Evolutionary conservation across 768 basidiomycete species (phyloP).

Genomic region (Russula compacta): DNA sequence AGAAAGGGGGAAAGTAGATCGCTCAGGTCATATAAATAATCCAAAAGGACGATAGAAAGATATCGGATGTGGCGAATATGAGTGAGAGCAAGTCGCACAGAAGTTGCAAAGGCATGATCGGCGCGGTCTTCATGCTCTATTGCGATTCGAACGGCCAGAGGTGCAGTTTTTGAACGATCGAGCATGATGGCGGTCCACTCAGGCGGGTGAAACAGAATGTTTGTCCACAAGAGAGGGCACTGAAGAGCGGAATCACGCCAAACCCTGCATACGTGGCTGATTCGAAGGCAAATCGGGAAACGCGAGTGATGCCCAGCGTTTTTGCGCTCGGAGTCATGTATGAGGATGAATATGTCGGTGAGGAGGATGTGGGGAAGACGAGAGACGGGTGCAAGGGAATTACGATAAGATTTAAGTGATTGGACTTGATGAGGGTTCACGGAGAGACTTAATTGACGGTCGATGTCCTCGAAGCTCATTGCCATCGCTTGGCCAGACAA

Average conservation of each 20-base stretch:
- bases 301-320: not conserved
- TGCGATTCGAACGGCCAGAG: slow-evolving; percentile 1
- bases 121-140: not conserved
- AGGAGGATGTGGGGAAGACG: slow-evolving; percentile 13
- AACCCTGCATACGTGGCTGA: slow-evolving; percentile 17
- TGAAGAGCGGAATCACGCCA: slow-evolving; percentile 16
- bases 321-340: not conserved
- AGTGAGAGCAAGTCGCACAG: slow-evolving; percentile 10
- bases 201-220: slow-evolving; percentile 11
- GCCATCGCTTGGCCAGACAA: not conserved
- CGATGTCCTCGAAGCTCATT: not conserved
- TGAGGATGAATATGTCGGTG: slow-evolving; percentile 15
- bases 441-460: not conserved
- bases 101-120: not conserved
- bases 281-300: not conserved
- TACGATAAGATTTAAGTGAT: not conserved
- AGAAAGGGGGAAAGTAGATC: not conserved
- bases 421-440: not conserved
- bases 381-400: slow-evolving; percentile 11
- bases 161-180: slow-evolving; percentile 9
- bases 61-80: slow-evolving; percentile 13
- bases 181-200: slow-evolving; percentile 16
- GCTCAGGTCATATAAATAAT: not conserved
- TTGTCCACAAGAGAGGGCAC: slow-evolving; percentile 16
- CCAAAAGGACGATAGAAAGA: not conserved